Conservation (phyloP, 371 early-diverging fungal genomes). For the Mucor saturninus region DNA sequence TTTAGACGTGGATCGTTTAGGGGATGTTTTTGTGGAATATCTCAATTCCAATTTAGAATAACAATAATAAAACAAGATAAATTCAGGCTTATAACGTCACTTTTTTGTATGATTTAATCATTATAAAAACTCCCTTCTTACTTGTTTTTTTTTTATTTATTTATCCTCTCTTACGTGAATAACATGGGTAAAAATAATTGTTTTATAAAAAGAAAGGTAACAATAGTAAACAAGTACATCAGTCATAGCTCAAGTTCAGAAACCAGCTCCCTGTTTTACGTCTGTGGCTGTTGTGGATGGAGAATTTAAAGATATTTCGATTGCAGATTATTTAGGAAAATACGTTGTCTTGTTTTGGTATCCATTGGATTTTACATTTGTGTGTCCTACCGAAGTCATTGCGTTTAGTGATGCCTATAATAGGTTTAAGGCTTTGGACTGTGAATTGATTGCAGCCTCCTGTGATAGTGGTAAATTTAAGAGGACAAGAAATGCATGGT, state of each 20-base stretch:
- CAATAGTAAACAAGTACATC: background rate
- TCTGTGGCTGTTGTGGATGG: conserved; percentile 74
- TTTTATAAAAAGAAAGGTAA: background rate
- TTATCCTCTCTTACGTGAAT: background rate
- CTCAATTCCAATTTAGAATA: conserved; percentile 71
- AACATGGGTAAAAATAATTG: conserved; percentile 8
- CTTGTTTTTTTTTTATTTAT: conserved; percentile 6
- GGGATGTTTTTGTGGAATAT: conserved; percentile 89
- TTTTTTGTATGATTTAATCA: background rate
- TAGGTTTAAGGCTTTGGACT: conserved; percentile 67
- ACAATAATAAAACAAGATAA: background rate
- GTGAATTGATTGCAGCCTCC: conserved; percentile 54
- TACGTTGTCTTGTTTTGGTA: conserved; percentile 51
- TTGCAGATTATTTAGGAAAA: conserved; percentile 86
- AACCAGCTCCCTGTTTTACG: conserved; percentile 74
- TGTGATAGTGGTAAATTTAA: conserved; percentile 44
- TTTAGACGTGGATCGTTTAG: conserved; percentile 69
- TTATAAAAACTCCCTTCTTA: background rate
- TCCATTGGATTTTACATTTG: conserved; percentile 58
- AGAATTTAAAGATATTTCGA: conserved; percentile 74
- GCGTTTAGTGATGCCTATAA: conserved; percentile 66
- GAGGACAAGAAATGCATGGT: background rate
- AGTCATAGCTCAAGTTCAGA: conserved; percentile 38
- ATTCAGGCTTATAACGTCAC: background rate
- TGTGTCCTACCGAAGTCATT: conserved; percentile 74